These are phyloP conservation scores for Pyropia yezoensis DNA, from an alignment of 23 red algal genomes.

Conservation along the genomic window DNA sequence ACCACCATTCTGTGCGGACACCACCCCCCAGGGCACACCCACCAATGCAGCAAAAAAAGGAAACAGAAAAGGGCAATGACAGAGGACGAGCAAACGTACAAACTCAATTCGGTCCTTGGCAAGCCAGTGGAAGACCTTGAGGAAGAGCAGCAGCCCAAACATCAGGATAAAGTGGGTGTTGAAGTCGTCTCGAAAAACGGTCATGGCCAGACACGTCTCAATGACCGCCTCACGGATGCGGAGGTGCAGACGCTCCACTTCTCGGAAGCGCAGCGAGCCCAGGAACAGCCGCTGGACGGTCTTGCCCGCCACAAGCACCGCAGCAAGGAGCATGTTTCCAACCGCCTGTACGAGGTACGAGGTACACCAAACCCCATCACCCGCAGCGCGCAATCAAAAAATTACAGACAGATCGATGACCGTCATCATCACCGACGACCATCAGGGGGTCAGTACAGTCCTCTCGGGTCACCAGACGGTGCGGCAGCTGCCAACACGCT, in stretches of 20 bases:
- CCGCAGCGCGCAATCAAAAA: too few species aligned
- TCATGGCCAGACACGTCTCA: slow-evolving; percentile 91
- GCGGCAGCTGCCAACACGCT: too few species aligned
- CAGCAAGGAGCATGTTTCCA: slow-evolving; percentile 61
- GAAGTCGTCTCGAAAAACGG: slow-evolving; percentile 94
- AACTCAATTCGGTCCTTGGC: slow-evolving; percentile 78
- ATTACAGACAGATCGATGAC: too few species aligned
- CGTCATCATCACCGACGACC: too few species aligned
- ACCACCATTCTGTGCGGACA: too few species aligned
- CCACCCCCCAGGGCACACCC: too few species aligned
- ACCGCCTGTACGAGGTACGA: slow-evolving; percentile 16
- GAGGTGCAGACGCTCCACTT: slow-evolving; percentile 82
- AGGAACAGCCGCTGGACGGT: slow-evolving; percentile 73
- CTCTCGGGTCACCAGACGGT: too few species aligned
- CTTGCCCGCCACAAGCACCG: slow-evolving; percentile 53
- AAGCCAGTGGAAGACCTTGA: slow-evolving; percentile 97
- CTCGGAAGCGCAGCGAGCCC: slow-evolving; percentile 73
- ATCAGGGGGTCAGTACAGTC: too few species aligned
- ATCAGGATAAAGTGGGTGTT: slow-evolving; percentile 65
- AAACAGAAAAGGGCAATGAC: too few species aligned
- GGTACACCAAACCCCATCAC: too few species aligned
- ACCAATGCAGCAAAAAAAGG: too few species aligned
- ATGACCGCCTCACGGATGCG: slow-evolving; percentile 87
- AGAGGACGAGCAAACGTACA: not conserved
- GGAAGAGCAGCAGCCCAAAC: slow-evolving; percentile 62